Percentiles rank a stretch among this genome's conserved stretches.
Evolutionary conservation across 179 eudicot genomes (phyloP).

Genomic region (Dionaea muscipula): DNA sequence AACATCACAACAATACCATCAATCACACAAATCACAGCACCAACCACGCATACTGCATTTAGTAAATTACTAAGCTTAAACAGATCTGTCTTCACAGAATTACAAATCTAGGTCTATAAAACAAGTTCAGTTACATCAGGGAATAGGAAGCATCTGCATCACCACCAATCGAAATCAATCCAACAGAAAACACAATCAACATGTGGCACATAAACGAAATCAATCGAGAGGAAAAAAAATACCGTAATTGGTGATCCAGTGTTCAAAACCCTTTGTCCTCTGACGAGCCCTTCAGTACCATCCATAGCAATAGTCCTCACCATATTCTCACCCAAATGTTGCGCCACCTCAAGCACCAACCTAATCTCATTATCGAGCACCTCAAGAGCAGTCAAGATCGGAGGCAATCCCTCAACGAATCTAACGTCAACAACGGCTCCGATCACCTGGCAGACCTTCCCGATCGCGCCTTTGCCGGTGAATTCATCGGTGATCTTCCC

Average conservation of each 20-base stretch:
- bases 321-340: constrained; percentile 84
- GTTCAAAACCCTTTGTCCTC: constrained; percentile 76
- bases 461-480: constrained; percentile 78
- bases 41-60: too few relatives aligned
- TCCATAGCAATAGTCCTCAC: constrained; percentile 97
- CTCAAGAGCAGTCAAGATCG: constrained; percentile 87
- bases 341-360: constrained; percentile 82
- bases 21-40: not conserved
- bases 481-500: constrained; percentile 86
- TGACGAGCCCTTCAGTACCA: constrained; percentile 87
- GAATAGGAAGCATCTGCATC: too few relatives aligned
- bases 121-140: too few relatives aligned
- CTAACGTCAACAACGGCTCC: constrained; percentile 91
- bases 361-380: constrained; percentile 69
- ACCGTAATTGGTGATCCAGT: constrained; percentile 95
- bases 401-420: constrained; percentile 69
- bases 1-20: constrained; percentile 7
- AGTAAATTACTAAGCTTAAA: not conserved
- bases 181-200: not conserved
- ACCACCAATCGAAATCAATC: not conserved
- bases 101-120: too few relatives aligned
- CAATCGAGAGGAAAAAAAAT: constrained; percentile 1
- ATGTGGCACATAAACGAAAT: too few relatives aligned
- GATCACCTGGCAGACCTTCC: constrained; percentile 89
- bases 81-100: too few relatives aligned